Percentiles rank a stretch among this genome's conserved stretches.
Conservation (phyloP, 345 rosid genomes). For the Arabidopsis arenosa region DNA sequence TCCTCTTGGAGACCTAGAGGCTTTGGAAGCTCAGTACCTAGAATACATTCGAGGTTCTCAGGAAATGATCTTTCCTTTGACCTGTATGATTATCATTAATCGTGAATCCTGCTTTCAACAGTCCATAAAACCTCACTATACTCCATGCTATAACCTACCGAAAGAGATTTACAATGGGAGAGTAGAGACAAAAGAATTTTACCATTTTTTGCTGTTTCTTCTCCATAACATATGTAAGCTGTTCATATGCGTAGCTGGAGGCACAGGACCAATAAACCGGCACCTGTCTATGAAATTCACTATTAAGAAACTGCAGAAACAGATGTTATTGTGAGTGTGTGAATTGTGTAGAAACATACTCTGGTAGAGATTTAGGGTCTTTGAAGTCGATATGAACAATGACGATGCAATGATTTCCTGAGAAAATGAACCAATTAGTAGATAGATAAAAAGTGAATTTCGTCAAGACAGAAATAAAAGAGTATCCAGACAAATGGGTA, state of each 20-base stretch:
- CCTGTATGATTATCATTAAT: constrained; percentile 46
- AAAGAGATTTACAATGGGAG: constrained; percentile 14
- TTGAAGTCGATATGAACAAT: constrained; percentile 50
- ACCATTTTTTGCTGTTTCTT: constrained; percentile 70
- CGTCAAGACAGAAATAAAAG: constrained; percentile 5
- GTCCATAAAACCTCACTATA: background rate
- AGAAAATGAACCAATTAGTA: constrained; percentile 7
- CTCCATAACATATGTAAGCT: constrained; percentile 59
- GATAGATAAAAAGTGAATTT: background rate
- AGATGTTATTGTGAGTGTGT: background rate
- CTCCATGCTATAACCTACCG: constrained; percentile 11
- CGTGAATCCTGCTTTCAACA: background rate
- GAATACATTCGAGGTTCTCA: constrained; percentile 62
- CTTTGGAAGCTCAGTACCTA: constrained; percentile 60
- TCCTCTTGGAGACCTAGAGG: constrained; percentile 44
- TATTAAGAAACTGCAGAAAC: constrained; percentile 24
- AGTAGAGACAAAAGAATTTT: constrained; percentile 17
- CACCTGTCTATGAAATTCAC: constrained; percentile 51
- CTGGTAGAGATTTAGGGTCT: constrained; percentile 74
- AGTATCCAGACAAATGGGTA: background rate
- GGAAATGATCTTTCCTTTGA: constrained; percentile 53
- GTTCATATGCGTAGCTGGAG: constrained; percentile 43
- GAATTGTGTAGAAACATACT: constrained; percentile 54
- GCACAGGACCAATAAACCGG: constrained; percentile 60
- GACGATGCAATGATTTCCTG: constrained; percentile 70